Conservation (phyloP, 176 grass and related monocot genomes). For the Lolium multiflorum region DNA sequence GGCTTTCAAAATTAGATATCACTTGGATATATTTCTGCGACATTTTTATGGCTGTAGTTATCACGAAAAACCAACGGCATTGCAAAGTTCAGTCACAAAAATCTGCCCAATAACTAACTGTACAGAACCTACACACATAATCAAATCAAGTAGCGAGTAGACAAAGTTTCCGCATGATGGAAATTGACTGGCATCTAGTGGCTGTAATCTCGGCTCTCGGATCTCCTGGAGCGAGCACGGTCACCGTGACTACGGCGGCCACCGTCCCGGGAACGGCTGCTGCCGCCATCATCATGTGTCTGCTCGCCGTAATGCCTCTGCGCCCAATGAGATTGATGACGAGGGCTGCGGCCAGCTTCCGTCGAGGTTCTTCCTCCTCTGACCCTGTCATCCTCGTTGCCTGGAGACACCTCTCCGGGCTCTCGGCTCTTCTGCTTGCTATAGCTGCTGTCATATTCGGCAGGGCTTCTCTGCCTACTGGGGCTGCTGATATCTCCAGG, state of each 20-base stretch:
- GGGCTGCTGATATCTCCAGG: slow-evolving; percentile 44
- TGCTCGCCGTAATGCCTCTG: slow-evolving; percentile 41
- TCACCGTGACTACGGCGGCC: slow-evolving; percentile 10
- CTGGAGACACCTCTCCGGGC: slow-evolving; percentile 44
- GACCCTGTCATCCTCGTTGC: slow-evolving; percentile 47
- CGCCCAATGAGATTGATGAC: slow-evolving; percentile 3
- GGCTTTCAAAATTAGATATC: background rate
- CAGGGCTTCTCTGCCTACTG: slow-evolving; percentile 30
- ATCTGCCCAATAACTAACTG: background rate
- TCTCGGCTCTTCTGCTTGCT: slow-evolving; percentile 42
- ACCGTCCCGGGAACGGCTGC: slow-evolving; percentile 36
- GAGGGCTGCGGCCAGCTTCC: slow-evolving; percentile 23
- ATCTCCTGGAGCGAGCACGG: slow-evolving; percentile 38
- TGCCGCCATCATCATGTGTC: slow-evolving; percentile 9
- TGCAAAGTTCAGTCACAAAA: background rate
- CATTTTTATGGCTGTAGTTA: background rate
- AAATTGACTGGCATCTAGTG: background rate
- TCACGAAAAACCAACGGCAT: background rate
- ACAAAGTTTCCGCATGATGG: background rate
- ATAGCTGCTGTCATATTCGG: background rate
- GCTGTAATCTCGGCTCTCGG: slow-evolving; percentile 40
- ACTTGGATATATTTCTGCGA: background rate
- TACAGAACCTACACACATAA: background rate
- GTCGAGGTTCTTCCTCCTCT: slow-evolving; percentile 43
- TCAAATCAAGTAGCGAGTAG: background rate